Base-by-base conservation (phyloP, 345 rosid genomes). In the Triadica sebifera region DNA sequence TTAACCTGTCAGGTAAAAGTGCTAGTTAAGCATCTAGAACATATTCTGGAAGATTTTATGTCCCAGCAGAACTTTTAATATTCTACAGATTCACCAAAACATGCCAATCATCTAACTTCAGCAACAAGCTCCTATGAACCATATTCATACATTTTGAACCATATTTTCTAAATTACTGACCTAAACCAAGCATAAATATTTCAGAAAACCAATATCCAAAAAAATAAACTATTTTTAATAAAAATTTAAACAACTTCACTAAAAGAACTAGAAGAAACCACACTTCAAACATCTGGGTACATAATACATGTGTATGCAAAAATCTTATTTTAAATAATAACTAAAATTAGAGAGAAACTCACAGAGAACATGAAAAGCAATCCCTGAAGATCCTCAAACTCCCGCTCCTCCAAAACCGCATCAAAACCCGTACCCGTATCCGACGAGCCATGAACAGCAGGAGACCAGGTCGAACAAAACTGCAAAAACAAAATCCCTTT, bases 331-430 rank as follows among this genome's bases (percentile, higher is more conserved):
- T 50, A 22, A 52, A 0, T 22, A 66, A 66, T 29, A 67, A 69
- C 43, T n/a, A 37, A 56, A 60, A 24, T 1, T 20, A 5, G 20
- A 4, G 13, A 50, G 25, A 17, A 81, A 84, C 97, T 92, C 87
- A 90, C 93, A 65, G 97, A 86, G 82, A 90, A 92, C 92, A 92
- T 90, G 75, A 92, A 89, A 51, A 92, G 90, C 91, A 90, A 75
- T 17, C 96, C 96, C 81, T 89, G 92, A 70, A 92, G 91, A 78
- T 92, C 91, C 63, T 92, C 92, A 55, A 87, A 87, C 84, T 92
- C 92, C 34, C 75, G 83, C 78, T 88, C 88, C 72, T 89, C 93
- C 74, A 84, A 64, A 74, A 77, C 65, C 46, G 88, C 74, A 69
- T 87, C 89, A 61, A 89, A 81, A 60, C 80, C 88, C 65, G 81